Evolutionary conservation across 306 rosid species (phyloP).

Genomic region (Dalbergia cultrata): DNA sequence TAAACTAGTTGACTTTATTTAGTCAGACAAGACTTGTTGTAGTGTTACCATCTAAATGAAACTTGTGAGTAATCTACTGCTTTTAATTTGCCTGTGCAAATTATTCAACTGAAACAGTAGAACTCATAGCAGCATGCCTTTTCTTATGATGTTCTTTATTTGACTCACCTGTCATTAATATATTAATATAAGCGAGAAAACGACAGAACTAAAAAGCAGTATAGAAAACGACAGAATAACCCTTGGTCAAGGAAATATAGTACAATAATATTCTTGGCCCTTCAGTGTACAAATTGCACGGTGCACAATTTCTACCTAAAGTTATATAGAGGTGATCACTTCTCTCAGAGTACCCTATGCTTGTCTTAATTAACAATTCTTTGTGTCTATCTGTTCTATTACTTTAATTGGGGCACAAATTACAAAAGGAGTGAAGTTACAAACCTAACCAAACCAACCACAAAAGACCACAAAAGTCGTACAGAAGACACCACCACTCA

Average conservation of each 20-base stretch:
- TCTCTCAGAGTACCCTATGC: neutral
- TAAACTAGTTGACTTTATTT: too few relatives aligned
- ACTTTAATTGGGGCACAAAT: neutral
- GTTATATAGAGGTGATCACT: neutral
- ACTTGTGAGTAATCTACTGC: neutral
- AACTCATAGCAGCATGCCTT: neutral
- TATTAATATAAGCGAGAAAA: neutral
- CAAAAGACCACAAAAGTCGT: neutral
- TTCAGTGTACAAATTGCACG: conserved; percentile 8
- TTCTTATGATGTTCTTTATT: neutral
- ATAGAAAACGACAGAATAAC: neutral
- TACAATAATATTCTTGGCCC: conserved; percentile 19
- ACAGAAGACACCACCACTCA: too few relatives aligned
- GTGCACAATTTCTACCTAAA: neutral
- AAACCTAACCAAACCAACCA: neutral
- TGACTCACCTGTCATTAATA: neutral
- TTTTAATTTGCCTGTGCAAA: neutral
- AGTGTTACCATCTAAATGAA: too few relatives aligned
- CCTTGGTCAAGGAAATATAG: neutral
- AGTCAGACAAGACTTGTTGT: too few relatives aligned
- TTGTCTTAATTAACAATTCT: neutral
- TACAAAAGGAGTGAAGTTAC: neutral
- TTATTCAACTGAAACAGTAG: neutral
- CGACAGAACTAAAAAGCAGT: neutral
- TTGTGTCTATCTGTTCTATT: neutral